phyloP scores from a whole-genome alignment of 257 asterid species.

The Gentiana macrophylla region DNA sequence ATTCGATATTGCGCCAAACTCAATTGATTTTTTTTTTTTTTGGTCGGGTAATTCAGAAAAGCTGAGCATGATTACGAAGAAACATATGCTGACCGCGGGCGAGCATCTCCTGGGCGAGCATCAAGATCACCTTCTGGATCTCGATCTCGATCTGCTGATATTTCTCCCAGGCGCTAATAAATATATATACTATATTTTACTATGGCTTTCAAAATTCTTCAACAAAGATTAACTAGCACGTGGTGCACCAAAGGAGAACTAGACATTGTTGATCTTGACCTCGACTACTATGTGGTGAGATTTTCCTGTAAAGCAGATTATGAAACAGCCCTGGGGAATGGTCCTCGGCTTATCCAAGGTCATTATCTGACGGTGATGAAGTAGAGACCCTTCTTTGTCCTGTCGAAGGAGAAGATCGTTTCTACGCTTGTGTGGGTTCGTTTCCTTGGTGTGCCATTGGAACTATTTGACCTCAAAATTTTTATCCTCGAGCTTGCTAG shows the following conservation, averaged over 20 bases:
- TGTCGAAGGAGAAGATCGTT: neutral
- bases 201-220: no score
- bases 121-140: slow-evolving; percentile 29
- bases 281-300: no score
- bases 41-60: slow-evolving; percentile 5
- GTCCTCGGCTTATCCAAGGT: neutral
- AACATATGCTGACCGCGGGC: slow-evolving; percentile 3
- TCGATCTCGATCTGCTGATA: slow-evolving; percentile 25
- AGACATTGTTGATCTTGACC: no score
- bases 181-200: no score
- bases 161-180: slow-evolving; percentile 16
- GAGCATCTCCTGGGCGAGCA: slow-evolving; percentile 1
- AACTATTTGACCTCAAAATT: neutral
- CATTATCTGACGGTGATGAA: neutral
- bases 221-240: no score
- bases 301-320: no score
- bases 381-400: neutral
- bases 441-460: neutral
- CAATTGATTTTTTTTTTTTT: no score
- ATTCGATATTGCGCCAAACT: no score
- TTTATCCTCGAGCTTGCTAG: no score
- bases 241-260: no score
- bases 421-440: neutral
- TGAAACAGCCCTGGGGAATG: no score
- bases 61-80: slow-evolving; percentile 12